Percentiles rank a stretch among this genome's conserved stretches.
Evolutionary conservation across 2,329 filamentous ascomycete species (phyloP).

Genomic region (Lasiodiplodia theobromae): DNA sequence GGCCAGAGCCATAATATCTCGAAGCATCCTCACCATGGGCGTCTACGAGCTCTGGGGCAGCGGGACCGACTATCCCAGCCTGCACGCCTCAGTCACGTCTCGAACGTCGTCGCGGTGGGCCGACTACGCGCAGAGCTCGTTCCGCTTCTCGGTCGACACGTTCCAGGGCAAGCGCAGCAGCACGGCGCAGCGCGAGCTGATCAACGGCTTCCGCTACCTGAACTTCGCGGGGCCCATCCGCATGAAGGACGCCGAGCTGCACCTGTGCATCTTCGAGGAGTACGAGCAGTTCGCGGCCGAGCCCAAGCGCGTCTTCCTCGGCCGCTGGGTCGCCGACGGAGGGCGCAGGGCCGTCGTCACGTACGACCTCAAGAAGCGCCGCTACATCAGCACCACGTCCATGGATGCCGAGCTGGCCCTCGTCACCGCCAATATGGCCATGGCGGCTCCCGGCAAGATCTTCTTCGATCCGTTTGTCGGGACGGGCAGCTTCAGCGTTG

Average conservation of each 20-base stretch:
- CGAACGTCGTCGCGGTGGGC: constrained; percentile 71
- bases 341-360: constrained; percentile 71
- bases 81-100: constrained; percentile 70
- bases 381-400: constrained; percentile 93
- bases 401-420: constrained; percentile 97
- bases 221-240: constrained; percentile 78
- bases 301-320: constrained; percentile 74
- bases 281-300: constrained; percentile 66
- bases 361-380: constrained; percentile 90
- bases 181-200: constrained; percentile 72
- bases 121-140: constrained; percentile 69
- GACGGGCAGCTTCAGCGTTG: constrained; percentile 90
- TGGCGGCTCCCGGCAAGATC: constrained; percentile 80
- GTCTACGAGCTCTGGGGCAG: constrained; percentile 91
- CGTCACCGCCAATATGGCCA: constrained; percentile 88
- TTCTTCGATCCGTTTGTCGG: constrained; percentile 97
- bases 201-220: constrained; percentile 82
- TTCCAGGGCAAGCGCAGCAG: constrained; percentile 76
- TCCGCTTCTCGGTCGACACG: constrained; percentile 85
- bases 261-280: constrained; percentile 84
- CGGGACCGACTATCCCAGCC: constrained; percentile 69
- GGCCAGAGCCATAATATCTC: constrained; percentile 71
- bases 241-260: constrained; percentile 74
- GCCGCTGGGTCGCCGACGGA: constrained; percentile 72
- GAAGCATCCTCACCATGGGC: constrained; percentile 81